phyloP scores from a whole-genome alignment of 2,329 filamentous ascomycete species.

The Reticulascus tulasneorum region DNA sequence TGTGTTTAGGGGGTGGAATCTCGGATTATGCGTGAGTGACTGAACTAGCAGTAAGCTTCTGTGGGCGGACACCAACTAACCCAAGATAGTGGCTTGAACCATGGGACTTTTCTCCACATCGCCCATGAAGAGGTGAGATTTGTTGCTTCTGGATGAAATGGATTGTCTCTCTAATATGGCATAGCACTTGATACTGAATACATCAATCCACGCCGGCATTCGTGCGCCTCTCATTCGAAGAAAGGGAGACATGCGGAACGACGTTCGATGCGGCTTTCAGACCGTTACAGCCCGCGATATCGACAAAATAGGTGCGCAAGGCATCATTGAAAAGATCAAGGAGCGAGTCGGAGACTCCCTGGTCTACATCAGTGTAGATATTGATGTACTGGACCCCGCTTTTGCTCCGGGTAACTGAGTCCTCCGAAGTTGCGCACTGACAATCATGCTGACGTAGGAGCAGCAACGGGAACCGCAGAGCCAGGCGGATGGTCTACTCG shows the following conservation, averaged over 20 bases:
- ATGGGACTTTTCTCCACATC: slow-evolving; percentile 59
- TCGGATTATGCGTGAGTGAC: slow-evolving; percentile 52
- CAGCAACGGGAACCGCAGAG: slow-evolving; percentile 72
- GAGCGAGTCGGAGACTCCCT: slow-evolving; percentile 45
- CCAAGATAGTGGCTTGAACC: slow-evolving; percentile 44
- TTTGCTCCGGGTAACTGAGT: slow-evolving; percentile 49
- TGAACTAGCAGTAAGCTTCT: too few species aligned
- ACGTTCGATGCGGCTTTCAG: slow-evolving; percentile 55
- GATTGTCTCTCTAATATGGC: neutral
- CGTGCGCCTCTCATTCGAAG: slow-evolving; percentile 47
- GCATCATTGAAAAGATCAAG: slow-evolving; percentile 62
- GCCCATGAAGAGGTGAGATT: slow-evolving; percentile 50
- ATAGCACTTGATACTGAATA: slow-evolving; percentile 50
- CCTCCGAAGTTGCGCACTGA: neutral
- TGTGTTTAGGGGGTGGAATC: slow-evolving; percentile 45
- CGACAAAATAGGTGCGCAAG: slow-evolving; percentile 63
- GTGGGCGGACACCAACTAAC: neutral
- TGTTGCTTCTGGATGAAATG: too few species aligned
- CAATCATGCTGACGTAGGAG: neutral
- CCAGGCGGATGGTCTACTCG: slow-evolving; percentile 77
- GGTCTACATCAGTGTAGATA: slow-evolving; percentile 73
- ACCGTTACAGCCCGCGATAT: slow-evolving; percentile 61
- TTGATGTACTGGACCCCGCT: slow-evolving; percentile 74
- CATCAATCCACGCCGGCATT: slow-evolving; percentile 59
- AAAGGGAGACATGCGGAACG: slow-evolving; percentile 50